These are phyloP conservation scores for Tricladium varicosporioides DNA, from an alignment of 2,329 filamentous ascomycete genomes.

Conservation along the genomic window DNA sequence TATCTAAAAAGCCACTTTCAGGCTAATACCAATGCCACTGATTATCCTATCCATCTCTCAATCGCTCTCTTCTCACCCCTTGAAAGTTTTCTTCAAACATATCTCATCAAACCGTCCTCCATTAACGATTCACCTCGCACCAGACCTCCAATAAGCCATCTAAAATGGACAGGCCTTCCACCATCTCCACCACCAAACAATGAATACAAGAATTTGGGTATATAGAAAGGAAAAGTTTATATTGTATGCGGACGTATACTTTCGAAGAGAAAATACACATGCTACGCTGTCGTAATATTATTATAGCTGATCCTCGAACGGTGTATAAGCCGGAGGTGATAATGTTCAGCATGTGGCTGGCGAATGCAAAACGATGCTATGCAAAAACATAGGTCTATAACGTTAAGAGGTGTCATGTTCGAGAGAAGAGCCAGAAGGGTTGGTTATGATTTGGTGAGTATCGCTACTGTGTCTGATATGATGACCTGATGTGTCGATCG, in stretches of 20 bases:
- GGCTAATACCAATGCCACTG: neutral
- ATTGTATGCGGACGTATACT: conserved; percentile 8
- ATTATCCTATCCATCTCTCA: neutral
- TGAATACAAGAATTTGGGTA: conserved; percentile 34
- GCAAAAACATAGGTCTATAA: conserved; percentile 29
- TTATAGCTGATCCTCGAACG: conserved; percentile 20
- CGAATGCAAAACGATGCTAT: conserved; percentile 21
- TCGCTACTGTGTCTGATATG: neutral
- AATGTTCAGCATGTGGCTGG: conserved; percentile 10
- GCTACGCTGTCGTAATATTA: conserved; percentile 20
- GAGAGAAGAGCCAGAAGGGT: neutral
- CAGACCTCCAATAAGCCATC: neutral
- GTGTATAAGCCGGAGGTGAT: conserved; percentile 23
- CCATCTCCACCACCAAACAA: conserved; percentile 3
- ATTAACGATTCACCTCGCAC: neutral
- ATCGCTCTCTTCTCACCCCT: neutral
- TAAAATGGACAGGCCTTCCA: neutral
- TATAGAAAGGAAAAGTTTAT: conserved; percentile 28
- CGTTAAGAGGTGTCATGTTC: conserved; percentile 26
- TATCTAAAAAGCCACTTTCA: neutral
- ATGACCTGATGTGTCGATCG: neutral
- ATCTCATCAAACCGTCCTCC: neutral
- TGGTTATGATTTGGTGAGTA: neutral
- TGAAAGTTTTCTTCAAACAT: neutral
- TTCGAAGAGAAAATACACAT: conserved; percentile 7